A percentile compares a stretch with the other conserved stretches of the same genome.
phyloP scores from a whole-genome alignment of 1,284 basidiomycete genomes.

The Spongiforma sp. region DNA sequence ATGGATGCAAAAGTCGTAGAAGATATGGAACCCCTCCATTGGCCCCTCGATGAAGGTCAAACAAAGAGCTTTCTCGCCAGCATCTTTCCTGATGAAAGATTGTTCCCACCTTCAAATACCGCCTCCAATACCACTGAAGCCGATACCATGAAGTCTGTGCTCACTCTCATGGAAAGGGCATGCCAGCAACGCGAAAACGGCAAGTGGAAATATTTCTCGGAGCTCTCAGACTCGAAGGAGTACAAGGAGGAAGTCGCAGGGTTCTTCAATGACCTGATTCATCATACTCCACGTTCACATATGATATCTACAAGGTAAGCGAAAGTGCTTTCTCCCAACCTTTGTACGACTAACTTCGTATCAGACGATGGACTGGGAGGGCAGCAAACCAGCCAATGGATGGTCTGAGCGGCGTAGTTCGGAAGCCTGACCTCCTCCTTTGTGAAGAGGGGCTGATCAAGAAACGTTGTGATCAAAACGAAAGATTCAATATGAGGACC shows the following conservation, averaged over 20 bases:
- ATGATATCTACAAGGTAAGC: neutral
- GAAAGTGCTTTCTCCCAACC: neutral
- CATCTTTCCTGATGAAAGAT: neutral
- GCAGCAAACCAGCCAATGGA: neutral
- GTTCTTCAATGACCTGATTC: neutral
- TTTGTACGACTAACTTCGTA: neutral
- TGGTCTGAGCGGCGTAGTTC: neutral
- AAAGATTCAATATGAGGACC: neutral
- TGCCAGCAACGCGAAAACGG: neutral
- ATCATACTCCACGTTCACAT: neutral
- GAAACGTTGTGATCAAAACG: neutral
- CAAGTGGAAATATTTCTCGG: neutral
- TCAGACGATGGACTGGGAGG: neutral
- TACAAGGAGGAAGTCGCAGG: neutral
- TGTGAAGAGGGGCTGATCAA: neutral
- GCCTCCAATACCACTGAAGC: neutral
- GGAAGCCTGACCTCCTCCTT: neutral
- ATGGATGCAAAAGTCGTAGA: neutral
- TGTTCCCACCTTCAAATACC: neutral
- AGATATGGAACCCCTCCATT: neutral
- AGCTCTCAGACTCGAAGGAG: neutral
- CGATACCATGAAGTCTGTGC: neutral
- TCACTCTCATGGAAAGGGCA: neutral
- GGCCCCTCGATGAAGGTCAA: neutral
- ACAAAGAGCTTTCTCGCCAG: neutral